Evolutionary conservation across 768 basidiomycete genomes (phyloP).

Genomic region (Cystobasidium onofrii): DNA sequence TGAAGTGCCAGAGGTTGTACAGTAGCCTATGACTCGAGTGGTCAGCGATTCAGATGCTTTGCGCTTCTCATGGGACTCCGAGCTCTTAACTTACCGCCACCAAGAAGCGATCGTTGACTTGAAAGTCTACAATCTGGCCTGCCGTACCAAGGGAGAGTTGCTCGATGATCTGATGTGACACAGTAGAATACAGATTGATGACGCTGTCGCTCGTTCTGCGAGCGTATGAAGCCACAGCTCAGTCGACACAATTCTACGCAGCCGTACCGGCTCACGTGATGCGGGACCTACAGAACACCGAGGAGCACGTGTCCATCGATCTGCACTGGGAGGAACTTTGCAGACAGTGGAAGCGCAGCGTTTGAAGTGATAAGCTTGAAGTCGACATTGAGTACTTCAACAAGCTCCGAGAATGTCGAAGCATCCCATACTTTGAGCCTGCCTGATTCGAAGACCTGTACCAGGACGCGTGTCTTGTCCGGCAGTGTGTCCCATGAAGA

Average conservation of each 20-base stretch:
- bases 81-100: conserved; percentile 4
- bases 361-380: not conserved
- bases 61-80: too few relatives aligned
- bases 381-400: conserved; percentile 7
- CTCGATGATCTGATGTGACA: not conserved
- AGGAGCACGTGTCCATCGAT: not conserved
- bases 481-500: conserved; percentile 12
- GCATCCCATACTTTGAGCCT: conserved; percentile 17
- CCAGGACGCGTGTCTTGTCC: conserved; percentile 3
- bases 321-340: not conserved
- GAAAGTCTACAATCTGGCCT: conserved; percentile 8
- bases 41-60: too few relatives aligned
- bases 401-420: not conserved
- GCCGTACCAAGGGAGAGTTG: not conserved
- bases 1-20: not conserved
- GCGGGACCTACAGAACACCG: not conserved
- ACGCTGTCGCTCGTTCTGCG: conserved; percentile 10
- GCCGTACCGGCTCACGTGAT: not conserved
- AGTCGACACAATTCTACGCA: not conserved
- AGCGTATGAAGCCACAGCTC: not conserved
- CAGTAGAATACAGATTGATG: not conserved
- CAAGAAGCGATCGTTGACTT: conserved; percentile 3
- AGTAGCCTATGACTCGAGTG: not conserved
- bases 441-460: conserved; percentile 4
- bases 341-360: not conserved